phyloP scores from a whole-genome alignment of 495 filamentous ascomycete species.

The Bacidia rubella region DNA sequence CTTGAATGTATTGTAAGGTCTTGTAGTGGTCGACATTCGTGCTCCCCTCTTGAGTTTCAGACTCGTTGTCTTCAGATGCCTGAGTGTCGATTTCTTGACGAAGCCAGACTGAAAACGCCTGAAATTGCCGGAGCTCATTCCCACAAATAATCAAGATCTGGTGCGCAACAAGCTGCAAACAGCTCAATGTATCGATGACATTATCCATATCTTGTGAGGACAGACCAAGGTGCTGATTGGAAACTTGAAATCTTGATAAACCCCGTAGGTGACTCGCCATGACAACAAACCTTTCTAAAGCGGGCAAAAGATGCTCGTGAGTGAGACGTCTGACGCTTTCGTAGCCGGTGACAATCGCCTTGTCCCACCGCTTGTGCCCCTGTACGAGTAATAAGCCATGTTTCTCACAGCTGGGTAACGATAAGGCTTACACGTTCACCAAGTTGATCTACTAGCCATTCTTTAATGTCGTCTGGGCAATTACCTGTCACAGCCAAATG shows the following conservation, averaged over 20 bases:
- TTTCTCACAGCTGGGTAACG: background rate
- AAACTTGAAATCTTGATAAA: conserved; percentile 64
- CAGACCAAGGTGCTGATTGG: conserved; percentile 52
- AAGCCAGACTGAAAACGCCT: conserved; percentile 72
- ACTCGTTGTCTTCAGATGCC: conserved; percentile 30
- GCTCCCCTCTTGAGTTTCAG: conserved; percentile 34
- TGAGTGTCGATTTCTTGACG: conserved; percentile 64
- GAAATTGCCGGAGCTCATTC: conserved; percentile 67
- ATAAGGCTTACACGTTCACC: conserved; percentile 54
- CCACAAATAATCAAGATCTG: conserved; percentile 56
- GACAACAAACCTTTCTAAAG: conserved; percentile 70
- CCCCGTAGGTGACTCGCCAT: conserved; percentile 75
- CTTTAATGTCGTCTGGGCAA: conserved; percentile 59
- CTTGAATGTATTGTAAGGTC: conserved; percentile 38
- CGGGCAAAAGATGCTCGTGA: conserved; percentile 79
- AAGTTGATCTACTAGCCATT: conserved; percentile 82
- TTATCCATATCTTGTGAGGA: conserved; percentile 43
- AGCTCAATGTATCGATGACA: conserved; percentile 57
- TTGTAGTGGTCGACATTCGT: conserved; percentile 33
- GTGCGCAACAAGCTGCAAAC: conserved; percentile 58
- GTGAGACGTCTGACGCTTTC: conserved; percentile 62
- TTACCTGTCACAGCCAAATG: conserved; percentile 78
- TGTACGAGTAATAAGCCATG: no score
- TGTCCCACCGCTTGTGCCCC: conserved; percentile 95
- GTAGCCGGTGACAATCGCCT: conserved; percentile 62